Conservation (phyloP, 495 filamentous ascomycete genomes). For the Rhypophila decipiens region DNA sequence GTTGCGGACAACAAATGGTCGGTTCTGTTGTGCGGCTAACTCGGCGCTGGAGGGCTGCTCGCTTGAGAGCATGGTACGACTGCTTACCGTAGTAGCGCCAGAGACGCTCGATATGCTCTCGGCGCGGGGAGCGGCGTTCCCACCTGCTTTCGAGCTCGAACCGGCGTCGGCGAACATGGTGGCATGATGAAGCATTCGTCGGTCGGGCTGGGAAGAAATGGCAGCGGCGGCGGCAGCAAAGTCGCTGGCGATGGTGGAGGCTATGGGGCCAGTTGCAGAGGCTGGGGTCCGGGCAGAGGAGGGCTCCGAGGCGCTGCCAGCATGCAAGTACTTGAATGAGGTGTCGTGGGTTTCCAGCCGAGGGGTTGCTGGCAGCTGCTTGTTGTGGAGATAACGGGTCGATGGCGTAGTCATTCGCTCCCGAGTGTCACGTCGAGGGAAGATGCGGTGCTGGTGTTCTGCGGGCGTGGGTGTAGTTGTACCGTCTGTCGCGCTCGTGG, state of each 20-base stretch:
- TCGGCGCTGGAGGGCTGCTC: conserved; percentile 23
- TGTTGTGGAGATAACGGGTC: conserved; percentile 26
- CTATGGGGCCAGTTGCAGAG: conserved; percentile 16
- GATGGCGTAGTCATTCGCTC: conserved; percentile 22
- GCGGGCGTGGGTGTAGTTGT: conserved; percentile 1
- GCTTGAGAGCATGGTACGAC: conserved; percentile 28
- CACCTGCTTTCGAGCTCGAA: conserved; percentile 15
- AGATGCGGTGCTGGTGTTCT: conserved; percentile 7
- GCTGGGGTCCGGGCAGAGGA: conserved; percentile 21
- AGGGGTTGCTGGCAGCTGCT: conserved; percentile 30
- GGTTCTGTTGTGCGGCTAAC: conserved; percentile 30
- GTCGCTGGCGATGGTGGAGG: conserved; percentile 4
- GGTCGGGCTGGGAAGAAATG: conserved; percentile 14
- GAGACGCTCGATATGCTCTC: conserved; percentile 35
- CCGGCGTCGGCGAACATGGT: conserved; percentile 29
- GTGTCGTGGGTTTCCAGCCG: conserved; percentile 28
- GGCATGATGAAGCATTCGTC: conserved; percentile 27
- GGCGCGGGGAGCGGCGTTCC: conserved; percentile 21
- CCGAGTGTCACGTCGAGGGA: conserved; percentile 13
- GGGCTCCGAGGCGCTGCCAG: conserved; percentile 23
- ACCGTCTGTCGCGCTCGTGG: neutral
- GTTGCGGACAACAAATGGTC: conserved; percentile 64
- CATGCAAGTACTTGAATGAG: conserved; percentile 17
- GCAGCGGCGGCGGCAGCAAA: conserved; percentile 10
- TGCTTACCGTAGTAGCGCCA: conserved; percentile 26